Evolutionary conservation across 129 eudicot species (phyloP), one percentile per base, ranked within the genome.

Genomic region (sunflower (Helianthus annuus)): DNA sequence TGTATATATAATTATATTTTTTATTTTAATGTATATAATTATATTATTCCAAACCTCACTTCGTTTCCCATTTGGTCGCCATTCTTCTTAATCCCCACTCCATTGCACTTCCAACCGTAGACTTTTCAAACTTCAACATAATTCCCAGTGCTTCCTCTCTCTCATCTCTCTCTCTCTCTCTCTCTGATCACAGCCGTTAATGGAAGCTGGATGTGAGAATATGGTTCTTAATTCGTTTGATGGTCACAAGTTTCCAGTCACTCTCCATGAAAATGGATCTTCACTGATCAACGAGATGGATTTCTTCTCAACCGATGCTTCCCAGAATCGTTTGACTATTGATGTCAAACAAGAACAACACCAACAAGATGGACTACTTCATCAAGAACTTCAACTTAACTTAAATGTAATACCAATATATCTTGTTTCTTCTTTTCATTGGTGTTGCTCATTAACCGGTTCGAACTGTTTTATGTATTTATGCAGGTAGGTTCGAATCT

Each of bases 401-500:
- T 73, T 83, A 52, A 83, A 83, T 75, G 86, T 83, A 64, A 78
- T 1, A 14, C 17, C 0, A 46, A 45, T 46, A 51, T 55, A 19
- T 46, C 27, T 13, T 3, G 56, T 2, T 9, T 61, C 52, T 73
- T 48, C 13, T 19, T 19, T 19, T 19, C 22, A 19, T 19, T 19
- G 22, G 22, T 19, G 22, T 19, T 19, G 22, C 22, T 19, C 22
- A 19, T 19, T 19, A 19, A 19, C 22, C 22, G 22, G 22, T 19
- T 19, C 22, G 1, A 51, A 7, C 0, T 29, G 16, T 62, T 49
- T 12, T 73, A 48, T n/a, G 6, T 63, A 16, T 36, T 39, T 75
- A 56, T 73, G 39, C 42, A 85, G 89, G 82, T 76, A 10, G 82
- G 84, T 17, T 82, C 64, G 54, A 82, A 74, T 76, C 83, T 74